These are phyloP conservation scores for Fusarium armeniacum DNA, from an alignment of 2,329 filamentous ascomycete genomes.

Conservation along the genomic window DNA sequence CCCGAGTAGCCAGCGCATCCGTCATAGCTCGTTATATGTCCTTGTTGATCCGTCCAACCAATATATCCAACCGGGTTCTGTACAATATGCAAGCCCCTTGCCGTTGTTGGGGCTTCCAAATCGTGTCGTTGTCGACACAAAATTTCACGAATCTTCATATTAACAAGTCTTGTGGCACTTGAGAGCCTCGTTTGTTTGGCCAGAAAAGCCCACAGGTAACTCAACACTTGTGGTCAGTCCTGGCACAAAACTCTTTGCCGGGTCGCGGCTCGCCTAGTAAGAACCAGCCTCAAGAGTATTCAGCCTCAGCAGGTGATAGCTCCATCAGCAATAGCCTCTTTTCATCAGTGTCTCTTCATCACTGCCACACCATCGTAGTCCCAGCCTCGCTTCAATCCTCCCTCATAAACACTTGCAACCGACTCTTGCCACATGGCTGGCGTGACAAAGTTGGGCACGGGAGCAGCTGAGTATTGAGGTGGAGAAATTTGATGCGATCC, in stretches of 20 bases:
- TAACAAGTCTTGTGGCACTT: constrained; percentile 16
- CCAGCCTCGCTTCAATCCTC: constrained; percentile 73
- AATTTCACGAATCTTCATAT: constrained; percentile 5
- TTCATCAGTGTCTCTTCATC: constrained; percentile 51
- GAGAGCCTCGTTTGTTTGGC: constrained; percentile 1
- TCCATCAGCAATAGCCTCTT: constrained; percentile 16
- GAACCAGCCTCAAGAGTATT: constrained; percentile 29
- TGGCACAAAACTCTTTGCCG: constrained; percentile 3
- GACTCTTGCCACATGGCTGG: constrained; percentile 82
- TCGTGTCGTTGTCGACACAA: constrained; percentile 17
- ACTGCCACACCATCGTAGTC: constrained; percentile 63
- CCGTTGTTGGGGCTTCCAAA: constrained; percentile 12
- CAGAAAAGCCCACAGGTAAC: constrained; percentile 14
- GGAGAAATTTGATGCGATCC: constrained; percentile 63
- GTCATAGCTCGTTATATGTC: constrained; percentile 41
- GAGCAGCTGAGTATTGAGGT: constrained; percentile 66
- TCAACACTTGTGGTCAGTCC: background rate
- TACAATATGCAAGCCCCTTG: constrained; percentile 20
- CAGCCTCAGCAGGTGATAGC: constrained; percentile 17
- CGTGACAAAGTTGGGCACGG: constrained; percentile 73
- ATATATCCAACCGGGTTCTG: constrained; percentile 23
- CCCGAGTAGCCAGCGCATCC: constrained; percentile 31
- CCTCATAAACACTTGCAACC: constrained; percentile 77
- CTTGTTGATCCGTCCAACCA: constrained; percentile 20
- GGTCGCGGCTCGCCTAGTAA: constrained; percentile 14